Base-by-base conservation (phyloP, 768 basidiomycete genomes). In the Mycena latifolia region DNA sequence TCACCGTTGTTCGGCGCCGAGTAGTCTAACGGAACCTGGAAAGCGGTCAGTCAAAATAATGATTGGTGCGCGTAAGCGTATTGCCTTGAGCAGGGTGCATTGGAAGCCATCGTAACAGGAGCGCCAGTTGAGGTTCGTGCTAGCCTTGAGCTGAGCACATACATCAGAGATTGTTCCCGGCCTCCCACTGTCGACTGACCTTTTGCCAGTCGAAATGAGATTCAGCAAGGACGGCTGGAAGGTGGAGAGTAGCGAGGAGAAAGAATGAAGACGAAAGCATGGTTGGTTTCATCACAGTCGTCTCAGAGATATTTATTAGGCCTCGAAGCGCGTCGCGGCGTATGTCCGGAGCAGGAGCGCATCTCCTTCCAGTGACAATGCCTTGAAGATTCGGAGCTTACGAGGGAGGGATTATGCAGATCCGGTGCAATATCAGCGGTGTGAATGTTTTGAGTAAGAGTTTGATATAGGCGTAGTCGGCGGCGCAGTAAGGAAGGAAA, bases 21-120 rank as follows among this genome's bases (percentile, higher is more conserved):
- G 63, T 79, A 76, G 65, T 79, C 73, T 15, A 79, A 55, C 3
- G 78, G 78, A 9, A 78, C 73, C 75, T 77, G 43, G n/a, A 27
- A 24, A 24, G 31, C 50, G 3, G 24, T 27, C 46, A 18, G 28
- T 1, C 6, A n/a, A 48, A 24, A 22, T 31, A 45, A 28, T 14
- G 37, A 33, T 10, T 22, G 10, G 15, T 62, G 10, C 15, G n/a
- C n/a, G n/a, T n/a, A 18, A 25, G n/a, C n/a, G 28, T 31, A 6
- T 14, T 35, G 61, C 65, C 53, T 61, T 39, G 15, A 67, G 47
- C 12, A 28, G 54, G 9, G 29, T 51, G 47, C 65, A 67, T 43
- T 65, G 43, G 53, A 65, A 65, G 2, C 47, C 45, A 29, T 55
- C 24, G 48, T 56, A 55, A 35, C 63, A 64, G 4, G 63, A 37